Conservation (phyloP, 2,329 filamentous ascomycete genomes). For the Simplicillium aogashimaense region DNA sequence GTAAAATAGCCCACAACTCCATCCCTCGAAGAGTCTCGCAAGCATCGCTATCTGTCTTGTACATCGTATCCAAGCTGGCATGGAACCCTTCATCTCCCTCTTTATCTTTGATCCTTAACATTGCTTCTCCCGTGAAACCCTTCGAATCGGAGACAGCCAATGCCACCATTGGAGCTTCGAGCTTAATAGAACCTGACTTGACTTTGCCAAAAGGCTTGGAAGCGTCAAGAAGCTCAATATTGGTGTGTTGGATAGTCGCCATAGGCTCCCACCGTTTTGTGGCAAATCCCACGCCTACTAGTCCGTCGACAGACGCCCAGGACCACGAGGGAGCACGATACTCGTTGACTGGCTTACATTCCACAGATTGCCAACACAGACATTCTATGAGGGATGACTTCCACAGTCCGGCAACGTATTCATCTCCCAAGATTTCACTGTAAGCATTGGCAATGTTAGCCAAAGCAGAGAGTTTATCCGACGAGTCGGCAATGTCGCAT, state of each 20-base stretch:
- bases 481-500: neutral
- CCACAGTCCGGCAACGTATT: slow-evolving; percentile 1
- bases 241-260: neutral
- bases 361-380: neutral
- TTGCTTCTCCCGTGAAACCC: neutral
- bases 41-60: neutral
- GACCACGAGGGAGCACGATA: slow-evolving; percentile 2
- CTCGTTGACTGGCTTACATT: neutral
- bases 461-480: slow-evolving; percentile 1
- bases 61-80: neutral
- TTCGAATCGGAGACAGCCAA: neutral
- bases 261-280: neutral
- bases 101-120: neutral
- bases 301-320: neutral
- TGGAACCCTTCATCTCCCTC: neutral
- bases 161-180: neutral
- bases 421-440: neutral
- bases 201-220: slow-evolving; percentile 1
- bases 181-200: neutral
- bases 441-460: slow-evolving; percentile 2
- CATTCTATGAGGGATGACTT: neutral
- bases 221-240: neutral
- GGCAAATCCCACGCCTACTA: neutral
- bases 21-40: slow-evolving; percentile 7
- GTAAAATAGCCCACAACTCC: neutral